Conservation (phyloP, 2,329 filamentous ascomycete species). For the Nemania bipapillata region DNA sequence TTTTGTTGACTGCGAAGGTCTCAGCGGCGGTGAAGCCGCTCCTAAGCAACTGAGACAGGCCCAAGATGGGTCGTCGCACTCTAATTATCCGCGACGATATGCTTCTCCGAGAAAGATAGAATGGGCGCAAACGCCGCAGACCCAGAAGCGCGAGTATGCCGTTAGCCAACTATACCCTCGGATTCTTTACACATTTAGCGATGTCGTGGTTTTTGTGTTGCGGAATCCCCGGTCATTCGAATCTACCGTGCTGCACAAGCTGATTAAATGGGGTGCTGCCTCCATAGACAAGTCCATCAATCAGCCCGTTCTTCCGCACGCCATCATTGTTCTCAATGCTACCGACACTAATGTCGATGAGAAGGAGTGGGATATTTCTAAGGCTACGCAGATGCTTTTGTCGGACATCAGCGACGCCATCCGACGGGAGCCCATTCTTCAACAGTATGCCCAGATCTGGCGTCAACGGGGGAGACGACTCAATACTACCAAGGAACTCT, state of each 20-base stretch:
- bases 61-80: conserved; percentile 11
- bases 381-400: conserved; percentile 55
- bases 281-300: conserved; percentile 65
- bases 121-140: conserved; percentile 53
- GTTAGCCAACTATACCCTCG: conserved; percentile 58
- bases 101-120: conserved; percentile 44
- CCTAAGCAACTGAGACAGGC: conserved; percentile 48
- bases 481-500: conserved; percentile 58
- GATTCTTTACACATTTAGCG: conserved; percentile 60
- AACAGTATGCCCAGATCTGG: conserved; percentile 58
- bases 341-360: conserved; percentile 54
- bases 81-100: conserved; percentile 35
- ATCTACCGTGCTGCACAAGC: conserved; percentile 53
- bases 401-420: conserved; percentile 52
- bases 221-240: conserved; percentile 58
- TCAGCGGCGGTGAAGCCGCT: conserved; percentile 60
- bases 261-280: conserved; percentile 63
- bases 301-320: conserved; percentile 65
- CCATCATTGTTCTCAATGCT: conserved; percentile 64
- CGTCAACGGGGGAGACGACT: conserved; percentile 55
- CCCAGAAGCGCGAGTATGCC: conserved; percentile 53
- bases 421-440: conserved; percentile 50
- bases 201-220: conserved; percentile 59
- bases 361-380: conserved; percentile 57
- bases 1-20: conserved; percentile 64